These are phyloP conservation scores for Multifurca ochricompacta DNA, from an alignment of 768 basidiomycete species.

Conservation along the genomic window DNA sequence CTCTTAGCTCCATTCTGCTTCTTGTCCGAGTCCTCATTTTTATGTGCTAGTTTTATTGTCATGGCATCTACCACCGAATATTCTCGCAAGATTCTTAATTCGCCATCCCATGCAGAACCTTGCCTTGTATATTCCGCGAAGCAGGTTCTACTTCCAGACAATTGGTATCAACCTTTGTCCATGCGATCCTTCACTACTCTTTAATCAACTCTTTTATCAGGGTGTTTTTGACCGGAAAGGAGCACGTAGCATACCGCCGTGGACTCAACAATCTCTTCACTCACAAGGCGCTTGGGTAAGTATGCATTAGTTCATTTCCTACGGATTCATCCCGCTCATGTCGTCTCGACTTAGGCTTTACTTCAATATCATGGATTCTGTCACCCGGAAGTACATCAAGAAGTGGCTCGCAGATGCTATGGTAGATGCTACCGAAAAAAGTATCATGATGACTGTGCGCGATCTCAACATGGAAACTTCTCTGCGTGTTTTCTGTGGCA, in stretches of 20 bases:
- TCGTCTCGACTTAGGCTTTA: conserved; percentile 54
- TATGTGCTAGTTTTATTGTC: conserved; percentile 83
- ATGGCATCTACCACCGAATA: conserved; percentile 94
- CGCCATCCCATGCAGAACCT: conserved; percentile 86
- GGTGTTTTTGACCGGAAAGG: conserved; percentile 97
- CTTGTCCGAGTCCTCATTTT: conserved; percentile 11
- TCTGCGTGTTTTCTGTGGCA: conserved; percentile 90
- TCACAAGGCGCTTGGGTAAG: conserved; percentile 82
- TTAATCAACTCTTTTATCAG: conserved; percentile 32
- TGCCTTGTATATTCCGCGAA: conserved; percentile 92
- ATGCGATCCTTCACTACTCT: neutral
- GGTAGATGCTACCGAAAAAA: conserved; percentile 39
- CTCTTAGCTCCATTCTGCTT: neutral
- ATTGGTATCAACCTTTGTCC: conserved; percentile 51
- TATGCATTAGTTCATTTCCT: conserved; percentile 7
- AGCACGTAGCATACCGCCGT: conserved; percentile 88
- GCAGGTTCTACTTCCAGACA: conserved; percentile 72
- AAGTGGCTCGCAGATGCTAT: conserved; percentile 60
- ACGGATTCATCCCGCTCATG: neutral
- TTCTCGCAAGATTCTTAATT: conserved; percentile 93
- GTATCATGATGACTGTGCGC: conserved; percentile 88
- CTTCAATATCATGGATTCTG: conserved; percentile 70
- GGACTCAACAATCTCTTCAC: conserved; percentile 90
- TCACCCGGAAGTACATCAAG: conserved; percentile 68
- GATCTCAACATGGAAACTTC: conserved; percentile 97